These are phyloP conservation scores for Dryas octopetala DNA, from an alignment of 306 rosid species.

Conservation along the genomic window DNA sequence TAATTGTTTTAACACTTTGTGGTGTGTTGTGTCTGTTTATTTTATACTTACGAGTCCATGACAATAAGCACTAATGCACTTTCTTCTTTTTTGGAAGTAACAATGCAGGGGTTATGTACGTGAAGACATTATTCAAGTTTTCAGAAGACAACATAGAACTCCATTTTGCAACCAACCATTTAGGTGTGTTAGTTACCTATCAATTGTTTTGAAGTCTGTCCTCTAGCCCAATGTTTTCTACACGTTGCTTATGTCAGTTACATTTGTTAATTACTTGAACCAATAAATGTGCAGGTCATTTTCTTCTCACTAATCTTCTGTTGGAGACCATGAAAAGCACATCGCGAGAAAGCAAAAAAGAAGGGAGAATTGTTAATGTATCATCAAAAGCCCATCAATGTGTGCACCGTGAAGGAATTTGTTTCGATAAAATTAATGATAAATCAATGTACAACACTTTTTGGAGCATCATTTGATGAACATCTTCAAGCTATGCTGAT, in stretches of 20 bases:
- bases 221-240: not conserved
- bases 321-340: no score
- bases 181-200: slow-evolving; percentile 43
- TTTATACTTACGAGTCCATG: not conserved
- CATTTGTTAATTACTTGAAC: not conserved
- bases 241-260: not conserved
- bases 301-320: no score
- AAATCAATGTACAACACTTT: no score
- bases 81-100: slow-evolving; percentile 49
- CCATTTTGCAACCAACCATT: slow-evolving; percentile 84
- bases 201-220: slow-evolving; percentile 5
- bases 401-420: no score
- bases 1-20: no score
- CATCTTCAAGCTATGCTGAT: no score
- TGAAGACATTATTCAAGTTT: slow-evolving; percentile 72
- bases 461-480: no score
- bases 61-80: slow-evolving; percentile 7
- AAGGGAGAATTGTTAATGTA: no score
- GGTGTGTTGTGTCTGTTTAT: slow-evolving; percentile 45
- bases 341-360: no score
- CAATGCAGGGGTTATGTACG: slow-evolving; percentile 63
- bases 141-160: slow-evolving; percentile 67
- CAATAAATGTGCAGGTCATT: no score
- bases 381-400: no score
- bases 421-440: no score